phyloP scores from a whole-genome alignment of 768 basidiomycete species.

The Suillus plorans region DNA sequence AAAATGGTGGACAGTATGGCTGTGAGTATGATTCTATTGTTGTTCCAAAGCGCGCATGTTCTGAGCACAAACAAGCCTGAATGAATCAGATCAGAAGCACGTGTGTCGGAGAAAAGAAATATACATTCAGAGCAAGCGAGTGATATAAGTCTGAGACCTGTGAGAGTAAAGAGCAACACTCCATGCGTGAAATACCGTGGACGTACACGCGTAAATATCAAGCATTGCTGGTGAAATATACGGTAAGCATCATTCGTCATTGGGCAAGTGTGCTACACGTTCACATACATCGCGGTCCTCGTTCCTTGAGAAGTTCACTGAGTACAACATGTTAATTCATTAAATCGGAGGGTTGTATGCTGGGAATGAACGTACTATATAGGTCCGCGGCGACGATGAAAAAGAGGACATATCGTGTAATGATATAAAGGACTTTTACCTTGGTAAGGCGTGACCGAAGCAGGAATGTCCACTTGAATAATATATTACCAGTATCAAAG shows the following conservation, averaged over 20 bases:
- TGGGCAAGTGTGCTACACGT: neutral
- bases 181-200: neutral
- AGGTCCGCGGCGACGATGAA: neutral
- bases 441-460: neutral
- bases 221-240: neutral
- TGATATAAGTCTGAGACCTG: neutral
- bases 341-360: neutral
- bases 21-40: neutral
- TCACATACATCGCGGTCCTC: neutral
- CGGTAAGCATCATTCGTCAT: neutral
- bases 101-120: neutral
- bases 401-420: neutral
- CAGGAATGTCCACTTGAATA: neutral
- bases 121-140: neutral
- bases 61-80: neutral
- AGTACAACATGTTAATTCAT: neutral
- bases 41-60: neutral
- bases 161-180: neutral
- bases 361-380: neutral
- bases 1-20: neutral
- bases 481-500: neutral
- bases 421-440: neutral
- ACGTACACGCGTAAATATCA: neutral
- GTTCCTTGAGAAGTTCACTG: neutral
- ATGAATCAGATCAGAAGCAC: neutral